These are phyloP conservation scores for Curvularia eragrostidis DNA, from an alignment of 2,329 filamentous ascomycete genomes.

Conservation along the genomic window DNA sequence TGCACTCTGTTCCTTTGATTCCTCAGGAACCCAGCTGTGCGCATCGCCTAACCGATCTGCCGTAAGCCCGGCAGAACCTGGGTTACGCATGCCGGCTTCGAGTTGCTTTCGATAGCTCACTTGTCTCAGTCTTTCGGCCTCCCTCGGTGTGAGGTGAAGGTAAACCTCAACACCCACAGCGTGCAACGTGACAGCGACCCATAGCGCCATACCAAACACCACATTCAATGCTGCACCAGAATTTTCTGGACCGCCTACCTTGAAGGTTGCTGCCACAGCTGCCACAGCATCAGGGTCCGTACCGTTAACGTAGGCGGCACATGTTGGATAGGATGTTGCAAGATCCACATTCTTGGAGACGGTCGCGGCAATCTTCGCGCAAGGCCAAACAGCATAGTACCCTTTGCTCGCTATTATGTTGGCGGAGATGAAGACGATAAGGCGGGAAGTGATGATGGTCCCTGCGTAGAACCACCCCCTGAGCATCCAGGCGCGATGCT, in stretches of 20 bases:
- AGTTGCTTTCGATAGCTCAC: conserved; percentile 64
- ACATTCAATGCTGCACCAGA: conserved; percentile 55
- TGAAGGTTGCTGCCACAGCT: conserved; percentile 37
- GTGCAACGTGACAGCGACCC: conserved; percentile 62
- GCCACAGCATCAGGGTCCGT: conserved; percentile 29
- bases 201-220: conserved; percentile 61
- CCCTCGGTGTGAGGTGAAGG: conserved; percentile 57
- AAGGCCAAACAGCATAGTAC: conserved; percentile 53
- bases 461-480: conserved; percentile 52
- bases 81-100: conserved; percentile 60
- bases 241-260: conserved; percentile 32
- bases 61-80: conserved; percentile 43
- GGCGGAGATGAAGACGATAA: conserved; percentile 57
- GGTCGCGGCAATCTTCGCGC: conserved; percentile 58
- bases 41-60: conserved; percentile 39
- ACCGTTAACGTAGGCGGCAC: conserved; percentile 51
- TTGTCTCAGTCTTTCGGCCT: conserved; percentile 61
- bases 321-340: conserved; percentile 54
- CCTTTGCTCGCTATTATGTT: conserved; percentile 48
- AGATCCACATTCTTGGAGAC: conserved; percentile 14
- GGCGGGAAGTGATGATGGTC: conserved; percentile 60
- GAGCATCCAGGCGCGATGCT: conserved; percentile 44
- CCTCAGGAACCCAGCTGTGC: conserved; percentile 29
- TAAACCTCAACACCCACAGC: conserved; percentile 50
- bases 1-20: conserved; percentile 10